Percentiles rank a stretch among this genome's conserved stretches.
These are phyloP conservation scores for Mycena belliarum DNA, from an alignment of 768 basidiomycete species.

Conservation along the genomic window DNA sequence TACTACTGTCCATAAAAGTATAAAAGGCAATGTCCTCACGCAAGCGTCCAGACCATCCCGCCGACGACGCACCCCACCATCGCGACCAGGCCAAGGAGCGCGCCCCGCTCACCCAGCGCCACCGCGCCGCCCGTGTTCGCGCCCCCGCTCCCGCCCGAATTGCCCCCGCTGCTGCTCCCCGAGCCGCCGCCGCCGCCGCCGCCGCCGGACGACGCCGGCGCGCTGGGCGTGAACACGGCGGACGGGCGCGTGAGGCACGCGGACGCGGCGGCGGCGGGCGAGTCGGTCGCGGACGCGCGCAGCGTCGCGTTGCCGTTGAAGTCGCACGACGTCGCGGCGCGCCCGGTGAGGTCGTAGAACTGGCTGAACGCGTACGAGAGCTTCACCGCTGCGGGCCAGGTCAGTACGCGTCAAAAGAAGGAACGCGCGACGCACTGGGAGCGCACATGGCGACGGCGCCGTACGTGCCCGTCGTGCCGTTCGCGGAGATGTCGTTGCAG, in stretches of 20 bases:
- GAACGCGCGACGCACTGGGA: constrained; percentile 53
- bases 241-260: constrained; percentile 11
- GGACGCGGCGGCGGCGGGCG: background rate
- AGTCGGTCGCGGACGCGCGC: background rate
- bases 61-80: constrained; percentile 1
- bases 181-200: background rate
- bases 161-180: background rate
- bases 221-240: constrained; percentile 16
- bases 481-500: constrained; percentile 70
- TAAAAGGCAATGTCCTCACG: background rate
- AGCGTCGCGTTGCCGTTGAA: constrained; percentile 19
- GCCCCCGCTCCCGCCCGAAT: background rate
- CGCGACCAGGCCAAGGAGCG: background rate
- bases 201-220: background rate
- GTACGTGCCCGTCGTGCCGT: constrained; percentile 76
- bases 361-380: constrained; percentile 22
- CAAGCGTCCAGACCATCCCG: constrained; percentile 6
- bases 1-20: background rate
- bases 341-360: constrained; percentile 17
- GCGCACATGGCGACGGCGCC: constrained; percentile 78
- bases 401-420: background rate
- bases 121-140: background rate
- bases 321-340: constrained; percentile 12
- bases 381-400: background rate
- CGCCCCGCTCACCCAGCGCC: background rate